Evolutionary conservation across 768 basidiomycete species (phyloP).

Genomic region (Mycena metata): DNA sequence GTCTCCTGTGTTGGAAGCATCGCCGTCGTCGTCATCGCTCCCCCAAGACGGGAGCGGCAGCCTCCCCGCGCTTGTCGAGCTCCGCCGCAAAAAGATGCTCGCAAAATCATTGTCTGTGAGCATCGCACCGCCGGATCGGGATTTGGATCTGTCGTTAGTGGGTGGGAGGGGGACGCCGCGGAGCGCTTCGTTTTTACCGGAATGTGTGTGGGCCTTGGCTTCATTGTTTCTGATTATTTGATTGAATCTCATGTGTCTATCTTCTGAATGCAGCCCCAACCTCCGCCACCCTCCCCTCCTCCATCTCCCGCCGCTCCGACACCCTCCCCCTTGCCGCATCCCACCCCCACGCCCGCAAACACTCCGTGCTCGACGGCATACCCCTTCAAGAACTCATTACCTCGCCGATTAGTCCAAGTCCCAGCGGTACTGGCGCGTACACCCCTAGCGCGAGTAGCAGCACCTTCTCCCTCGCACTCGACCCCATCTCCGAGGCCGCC

Average conservation of each 20-base stretch:
- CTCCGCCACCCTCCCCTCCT: constrained; percentile 19
- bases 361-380: constrained; percentile 70
- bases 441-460: constrained; percentile 60
- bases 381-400: constrained; percentile 46
- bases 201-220: constrained; percentile 32
- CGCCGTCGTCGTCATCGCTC: too few relatives aligned
- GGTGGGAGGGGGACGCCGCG: constrained; percentile 14
- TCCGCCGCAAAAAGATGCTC: constrained; percentile 65
- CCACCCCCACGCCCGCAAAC: constrained; percentile 85
- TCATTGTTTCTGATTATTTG: not conserved
- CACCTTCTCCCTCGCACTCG: constrained; percentile 62
- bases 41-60: constrained; percentile 40
- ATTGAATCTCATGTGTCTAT: constrained; percentile 37
- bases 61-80: constrained; percentile 65
- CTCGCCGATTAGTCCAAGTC: constrained; percentile 45
- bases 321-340: constrained; percentile 65
- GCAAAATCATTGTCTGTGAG: constrained; percentile 78
- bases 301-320: constrained; percentile 49
- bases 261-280: not conserved
- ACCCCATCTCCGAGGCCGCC: constrained; percentile 59
- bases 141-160: constrained; percentile 37
- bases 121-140: constrained; percentile 65
- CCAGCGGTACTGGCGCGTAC: constrained; percentile 46
- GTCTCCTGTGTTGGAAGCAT: too few relatives aligned
- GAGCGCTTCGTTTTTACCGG: constrained; percentile 23